Evolutionary conservation across 768 basidiomycete species (phyloP), one percentile per base, ranked within the genome.

Genomic region (Terana coerulea): DNA sequence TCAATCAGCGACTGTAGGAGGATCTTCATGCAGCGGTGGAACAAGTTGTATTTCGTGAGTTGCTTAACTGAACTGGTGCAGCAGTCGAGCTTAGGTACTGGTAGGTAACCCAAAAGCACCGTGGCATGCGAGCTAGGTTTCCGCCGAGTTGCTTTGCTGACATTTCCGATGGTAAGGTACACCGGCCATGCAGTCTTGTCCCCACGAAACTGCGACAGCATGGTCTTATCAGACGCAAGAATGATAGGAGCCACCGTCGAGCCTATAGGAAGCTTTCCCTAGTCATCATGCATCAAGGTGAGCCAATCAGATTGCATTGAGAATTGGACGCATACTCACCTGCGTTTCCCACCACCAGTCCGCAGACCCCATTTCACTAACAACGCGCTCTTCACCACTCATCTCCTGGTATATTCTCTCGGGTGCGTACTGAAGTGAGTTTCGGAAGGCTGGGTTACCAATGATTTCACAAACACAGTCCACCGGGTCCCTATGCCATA

Each of bases 291-390:
- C 42, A 37, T 43, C 28, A 10, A 57, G 39, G 12, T 22, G 15
- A 60, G 19, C 7, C 21, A 51, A 31, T 58, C 53, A 30, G 47
- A 52, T 39, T 9, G 5, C 19, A 33, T 34, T 17, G 39, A 43
- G 4, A 33, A 36, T 3, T 39, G n/a, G n/a, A n/a, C n/a, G 5
- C 15, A 19, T 12, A 19, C 68, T 35, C 48, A 78, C 76, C 65
- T 79, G 78, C 1, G 64, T 71, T 3, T 51, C 43, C 74, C 74
- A 77, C 78, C 77, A 78, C 78, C 77, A 80, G 39, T 70, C 65
- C 0, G 68, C 73, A 0, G 75, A 75, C 39, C 73, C 62, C 69
- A 77, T 72, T 37, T 78, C 72, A 46, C 53, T 40, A 50, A 64
- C 75, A 0, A 74, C 14, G 0, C 66, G 51, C 0, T 49, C 37